phyloP scores from a whole-genome alignment of 1,284 basidiomycete genomes.

The Ceratorhiza oryzae-sativae region DNA sequence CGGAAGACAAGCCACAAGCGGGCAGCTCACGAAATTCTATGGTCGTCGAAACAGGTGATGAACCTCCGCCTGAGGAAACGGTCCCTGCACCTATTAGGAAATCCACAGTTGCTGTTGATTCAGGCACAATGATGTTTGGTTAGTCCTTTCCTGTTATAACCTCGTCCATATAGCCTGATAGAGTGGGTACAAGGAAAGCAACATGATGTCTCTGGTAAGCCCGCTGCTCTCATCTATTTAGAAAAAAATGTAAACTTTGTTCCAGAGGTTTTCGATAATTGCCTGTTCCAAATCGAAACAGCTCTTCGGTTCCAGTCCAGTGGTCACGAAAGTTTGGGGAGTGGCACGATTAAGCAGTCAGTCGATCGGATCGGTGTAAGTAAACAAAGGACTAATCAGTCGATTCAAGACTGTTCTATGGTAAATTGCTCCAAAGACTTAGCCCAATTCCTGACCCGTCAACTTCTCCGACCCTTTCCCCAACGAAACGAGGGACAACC shows the following conservation, averaged over 20 bases:
- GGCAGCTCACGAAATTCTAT: conserved; percentile 17
- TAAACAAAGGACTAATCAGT: conserved; percentile 12
- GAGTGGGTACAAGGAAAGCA: conserved; percentile 75
- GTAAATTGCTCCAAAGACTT: conserved; percentile 81
- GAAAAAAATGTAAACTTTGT: neutral
- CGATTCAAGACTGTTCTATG: conserved; percentile 78
- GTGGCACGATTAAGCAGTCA: conserved; percentile 68
- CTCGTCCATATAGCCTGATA: neutral
- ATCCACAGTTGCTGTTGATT: conserved; percentile 64
- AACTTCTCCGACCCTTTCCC: conserved; percentile 55
- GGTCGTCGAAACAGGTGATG: conserved; percentile 59
- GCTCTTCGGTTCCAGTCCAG: conserved; percentile 77
- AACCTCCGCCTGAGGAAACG: conserved; percentile 47
- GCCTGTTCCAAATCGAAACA: conserved; percentile 97
- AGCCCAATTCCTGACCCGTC: conserved; percentile 54
- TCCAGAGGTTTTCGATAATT: conserved; percentile 95
- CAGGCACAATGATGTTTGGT: conserved; percentile 87
- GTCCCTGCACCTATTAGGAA: conserved; percentile 62
- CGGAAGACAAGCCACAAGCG: conserved; percentile 10
- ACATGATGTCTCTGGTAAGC: conserved; percentile 81
- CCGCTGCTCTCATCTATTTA: too few relatives aligned
- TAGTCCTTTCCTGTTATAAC: conserved; percentile 45
- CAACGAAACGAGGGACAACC: conserved; percentile 57
- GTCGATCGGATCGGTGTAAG: conserved; percentile 42
- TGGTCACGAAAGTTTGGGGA: conserved; percentile 49